phyloP scores from a whole-genome alignment of 2,329 filamentous ascomycete species.

The Epichloe bromicola region DNA sequence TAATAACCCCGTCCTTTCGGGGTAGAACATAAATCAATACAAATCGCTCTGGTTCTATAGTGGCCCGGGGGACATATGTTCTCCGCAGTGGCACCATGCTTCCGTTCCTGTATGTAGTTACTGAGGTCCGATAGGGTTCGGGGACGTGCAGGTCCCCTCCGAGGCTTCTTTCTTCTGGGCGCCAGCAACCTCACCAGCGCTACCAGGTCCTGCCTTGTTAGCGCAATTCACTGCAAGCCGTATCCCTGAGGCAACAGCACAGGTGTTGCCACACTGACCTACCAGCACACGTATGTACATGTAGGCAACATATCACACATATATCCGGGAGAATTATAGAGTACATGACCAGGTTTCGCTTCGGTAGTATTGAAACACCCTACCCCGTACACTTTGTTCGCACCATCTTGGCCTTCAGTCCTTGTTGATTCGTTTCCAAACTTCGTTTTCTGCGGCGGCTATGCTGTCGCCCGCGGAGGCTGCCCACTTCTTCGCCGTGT shows the following conservation, averaged over 20 bases:
- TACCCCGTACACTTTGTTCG: not conserved
- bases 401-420: slow-evolving; percentile 17
- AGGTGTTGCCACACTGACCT: not conserved
- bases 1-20: not conserved
- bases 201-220: not conserved
- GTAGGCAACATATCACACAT: not conserved
- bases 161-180: not conserved
- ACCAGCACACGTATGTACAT: not conserved
- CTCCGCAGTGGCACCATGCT: slow-evolving; percentile 2
- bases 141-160: not conserved
- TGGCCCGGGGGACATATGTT: not conserved
- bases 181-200: not conserved
- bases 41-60: not conserved
- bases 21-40: not conserved
- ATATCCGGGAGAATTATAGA: not conserved
- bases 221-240: not conserved
- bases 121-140: not conserved
- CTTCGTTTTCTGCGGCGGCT: slow-evolving; percentile 44
- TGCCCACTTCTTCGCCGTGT: slow-evolving; percentile 44
- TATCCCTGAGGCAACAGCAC: slow-evolving; percentile 1
- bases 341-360: not conserved
- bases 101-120: not conserved
- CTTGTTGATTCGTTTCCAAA: slow-evolving; percentile 52
- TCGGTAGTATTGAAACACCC: not conserved
- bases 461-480: slow-evolving; percentile 43